Evolutionary conservation across 176 grass and related monocot genomes (phyloP).

Genomic region (Coix lacrymajobi): DNA sequence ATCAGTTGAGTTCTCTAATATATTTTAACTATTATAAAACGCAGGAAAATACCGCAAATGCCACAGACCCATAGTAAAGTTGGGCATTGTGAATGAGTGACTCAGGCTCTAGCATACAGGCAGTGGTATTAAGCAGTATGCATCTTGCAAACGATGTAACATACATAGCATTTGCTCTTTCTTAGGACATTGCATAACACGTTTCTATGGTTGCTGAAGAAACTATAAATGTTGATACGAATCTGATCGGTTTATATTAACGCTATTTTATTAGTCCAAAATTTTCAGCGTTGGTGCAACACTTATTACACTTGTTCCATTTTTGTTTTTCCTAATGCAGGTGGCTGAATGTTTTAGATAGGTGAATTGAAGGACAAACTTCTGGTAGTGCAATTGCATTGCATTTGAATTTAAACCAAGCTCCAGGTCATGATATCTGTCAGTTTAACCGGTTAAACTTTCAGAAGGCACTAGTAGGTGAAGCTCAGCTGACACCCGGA

Average conservation of each 20-base stretch:
- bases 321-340: conserved; percentile 21
- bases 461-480: conserved; percentile 32
- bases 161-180: neutral
- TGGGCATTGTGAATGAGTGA: conserved; percentile 5
- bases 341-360: conserved; percentile 54
- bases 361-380: neutral
- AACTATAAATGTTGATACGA: neutral
- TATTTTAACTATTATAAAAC: neutral
- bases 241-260: neutral
- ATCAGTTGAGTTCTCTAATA: conserved; percentile 4
- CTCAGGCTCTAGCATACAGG: conserved; percentile 52
- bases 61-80: conserved; percentile 28
- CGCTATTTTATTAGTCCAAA: neutral
- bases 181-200: neutral
- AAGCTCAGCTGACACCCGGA: conserved; percentile 51
- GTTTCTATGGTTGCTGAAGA: too few relatives aligned
- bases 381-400: conserved; percentile 39
- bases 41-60: conserved; percentile 74
- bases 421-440: conserved; percentile 74
- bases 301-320: neutral
- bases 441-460: conserved; percentile 56
- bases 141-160: conserved; percentile 69
- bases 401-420: conserved; percentile 31
- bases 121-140: neutral
- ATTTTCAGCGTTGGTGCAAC: neutral